phyloP scores from a whole-genome alignment of 257 asterid species.

The Gentiana macrophylla region DNA sequence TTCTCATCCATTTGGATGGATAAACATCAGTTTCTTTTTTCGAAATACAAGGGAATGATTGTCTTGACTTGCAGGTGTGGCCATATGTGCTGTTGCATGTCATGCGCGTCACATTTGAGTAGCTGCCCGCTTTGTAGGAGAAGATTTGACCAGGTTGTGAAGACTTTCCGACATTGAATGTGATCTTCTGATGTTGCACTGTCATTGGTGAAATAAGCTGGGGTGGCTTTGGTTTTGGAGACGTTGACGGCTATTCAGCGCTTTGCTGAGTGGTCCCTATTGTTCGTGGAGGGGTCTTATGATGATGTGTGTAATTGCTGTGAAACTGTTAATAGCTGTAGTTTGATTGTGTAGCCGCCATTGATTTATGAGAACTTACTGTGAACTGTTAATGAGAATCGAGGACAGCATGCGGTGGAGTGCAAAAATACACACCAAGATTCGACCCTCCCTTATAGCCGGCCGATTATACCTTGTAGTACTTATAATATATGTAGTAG shows the following conservation, averaged over 20 bases:
- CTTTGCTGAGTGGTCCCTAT: not conserved
- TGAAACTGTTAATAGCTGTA: not conserved
- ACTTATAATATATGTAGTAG: no score
- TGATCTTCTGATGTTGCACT: constrained; percentile 4
- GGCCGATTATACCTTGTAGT: no score
- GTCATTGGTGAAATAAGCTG: not conserved
- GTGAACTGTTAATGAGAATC: no score
- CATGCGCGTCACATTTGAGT: constrained; percentile 80
- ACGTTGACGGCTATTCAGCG: not conserved
- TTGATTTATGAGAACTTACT: no score
- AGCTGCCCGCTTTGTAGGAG: constrained; percentile 90
- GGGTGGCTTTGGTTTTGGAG: not conserved
- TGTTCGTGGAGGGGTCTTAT: not conserved
- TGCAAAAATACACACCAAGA: no score
- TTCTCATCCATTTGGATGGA: not conserved
- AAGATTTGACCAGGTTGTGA: constrained; percentile 65
- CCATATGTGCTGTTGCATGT: constrained; percentile 95
- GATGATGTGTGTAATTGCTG: not conserved
- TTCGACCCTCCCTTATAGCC: no score
- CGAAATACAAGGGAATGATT: not conserved
- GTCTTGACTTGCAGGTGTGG: constrained; percentile 72
- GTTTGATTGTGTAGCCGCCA: no score
- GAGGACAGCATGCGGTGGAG: no score
- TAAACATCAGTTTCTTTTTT: no score
- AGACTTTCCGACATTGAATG: constrained; percentile 74